phyloP scores from a whole-genome alignment of 1,139 yeast genomes.

The Zhuliangozyma parablackwelliae region DNA sequence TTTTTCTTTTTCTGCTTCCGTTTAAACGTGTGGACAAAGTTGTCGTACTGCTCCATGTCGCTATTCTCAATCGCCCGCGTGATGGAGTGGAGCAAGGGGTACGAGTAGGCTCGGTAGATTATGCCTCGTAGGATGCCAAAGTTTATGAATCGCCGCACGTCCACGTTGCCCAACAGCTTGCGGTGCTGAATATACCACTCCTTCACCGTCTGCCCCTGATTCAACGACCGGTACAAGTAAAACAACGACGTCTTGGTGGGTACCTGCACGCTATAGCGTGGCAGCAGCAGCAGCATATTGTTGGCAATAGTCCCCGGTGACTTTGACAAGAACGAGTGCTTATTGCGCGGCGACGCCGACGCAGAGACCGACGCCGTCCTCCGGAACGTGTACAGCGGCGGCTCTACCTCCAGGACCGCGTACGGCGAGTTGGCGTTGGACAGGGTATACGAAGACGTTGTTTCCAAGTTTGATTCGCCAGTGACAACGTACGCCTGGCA shows the following conservation, averaged over 20 bases:
- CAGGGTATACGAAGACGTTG: constrained; percentile 2
- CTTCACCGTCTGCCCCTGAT: constrained; percentile 71
- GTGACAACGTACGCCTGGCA: constrained; percentile 77
- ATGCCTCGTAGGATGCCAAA: constrained; percentile 83
- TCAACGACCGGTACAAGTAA: constrained; percentile 69
- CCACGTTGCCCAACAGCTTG: constrained; percentile 57
- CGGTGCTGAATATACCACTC: constrained; percentile 76
- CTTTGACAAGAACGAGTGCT: constrained; percentile 7
- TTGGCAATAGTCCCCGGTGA: constrained; percentile 6
- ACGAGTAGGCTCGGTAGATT: constrained; percentile 74
- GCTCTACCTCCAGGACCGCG: neutral
- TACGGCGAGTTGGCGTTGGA: constrained; percentile 6
- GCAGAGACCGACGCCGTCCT: constrained; percentile 7
- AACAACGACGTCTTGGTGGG: constrained; percentile 70
- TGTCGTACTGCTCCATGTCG: constrained; percentile 25
- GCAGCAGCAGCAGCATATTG: neutral
- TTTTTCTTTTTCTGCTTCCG: constrained; percentile 8
- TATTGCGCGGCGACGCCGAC: constrained; percentile 14
- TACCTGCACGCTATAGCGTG: constrained; percentile 23
- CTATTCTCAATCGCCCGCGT: constrained; percentile 32
- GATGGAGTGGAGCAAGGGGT: constrained; percentile 53
- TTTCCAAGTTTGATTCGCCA: constrained; percentile 10
- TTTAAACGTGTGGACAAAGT: constrained; percentile 21
- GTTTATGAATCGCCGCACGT: constrained; percentile 75
- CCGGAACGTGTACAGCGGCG: neutral